Percentiles rank a stretch among this genome's conserved stretches.
Conservation (phyloP, 2,329 filamentous ascomycete genomes). For the Myotisia sp. region DNA sequence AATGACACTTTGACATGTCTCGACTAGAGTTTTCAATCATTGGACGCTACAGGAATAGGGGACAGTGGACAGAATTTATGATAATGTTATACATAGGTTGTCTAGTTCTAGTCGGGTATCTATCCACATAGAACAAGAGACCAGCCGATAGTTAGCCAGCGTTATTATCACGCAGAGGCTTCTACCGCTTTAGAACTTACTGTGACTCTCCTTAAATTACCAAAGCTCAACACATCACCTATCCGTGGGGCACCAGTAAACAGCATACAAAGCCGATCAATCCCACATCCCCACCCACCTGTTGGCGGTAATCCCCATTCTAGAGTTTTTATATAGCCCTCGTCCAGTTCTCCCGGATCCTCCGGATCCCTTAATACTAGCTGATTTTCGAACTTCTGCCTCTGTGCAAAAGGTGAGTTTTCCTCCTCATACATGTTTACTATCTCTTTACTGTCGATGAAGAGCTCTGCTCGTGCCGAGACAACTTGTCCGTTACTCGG, state of each 20-base stretch:
- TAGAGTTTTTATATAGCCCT: slow-evolving; percentile 69
- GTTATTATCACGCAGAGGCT: too few relatives aligned
- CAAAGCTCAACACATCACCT: slow-evolving; percentile 76
- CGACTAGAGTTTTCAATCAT: too few relatives aligned
- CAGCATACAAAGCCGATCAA: slow-evolving; percentile 85
- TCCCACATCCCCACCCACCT: slow-evolving; percentile 87
- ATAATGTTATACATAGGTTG: too few relatives aligned
- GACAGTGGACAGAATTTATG: too few relatives aligned
- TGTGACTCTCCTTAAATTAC: slow-evolving; percentile 51
- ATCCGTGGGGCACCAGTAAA: slow-evolving; percentile 68
- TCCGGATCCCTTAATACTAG: slow-evolving; percentile 34
- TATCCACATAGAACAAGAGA: too few relatives aligned
- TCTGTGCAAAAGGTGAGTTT: slow-evolving; percentile 78
- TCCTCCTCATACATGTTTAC: slow-evolving; percentile 98
- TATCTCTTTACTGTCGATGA: slow-evolving; percentile 64
- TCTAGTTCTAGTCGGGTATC: too few relatives aligned
- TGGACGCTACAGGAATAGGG: too few relatives aligned
- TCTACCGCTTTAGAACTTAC: slow-evolving; percentile 9
- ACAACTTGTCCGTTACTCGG: slow-evolving; percentile 54
- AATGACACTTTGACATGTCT: too few relatives aligned
- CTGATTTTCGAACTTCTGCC: slow-evolving; percentile 61
- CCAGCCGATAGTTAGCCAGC: too few relatives aligned
- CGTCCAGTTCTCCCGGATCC: slow-evolving; percentile 46
- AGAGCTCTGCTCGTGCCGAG: slow-evolving; percentile 72
- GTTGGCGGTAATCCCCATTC: slow-evolving; percentile 90